Base-by-base conservation (phyloP, 768 basidiomycete species). In the Russula abietina region DNA sequence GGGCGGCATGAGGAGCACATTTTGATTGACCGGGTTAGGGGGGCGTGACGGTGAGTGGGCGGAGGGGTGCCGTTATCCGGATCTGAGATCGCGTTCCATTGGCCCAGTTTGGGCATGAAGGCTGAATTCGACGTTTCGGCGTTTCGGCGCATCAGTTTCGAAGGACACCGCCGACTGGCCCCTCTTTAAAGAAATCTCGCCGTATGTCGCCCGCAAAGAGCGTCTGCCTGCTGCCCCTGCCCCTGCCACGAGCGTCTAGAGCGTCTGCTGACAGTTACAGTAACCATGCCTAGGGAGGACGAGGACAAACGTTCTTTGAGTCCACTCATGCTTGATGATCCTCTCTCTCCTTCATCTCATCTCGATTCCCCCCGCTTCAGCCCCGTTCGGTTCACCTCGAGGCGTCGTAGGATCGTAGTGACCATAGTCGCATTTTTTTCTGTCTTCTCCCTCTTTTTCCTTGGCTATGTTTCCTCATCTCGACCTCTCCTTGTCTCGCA, bases 391-490 rank as follows among this genome's bases (percentile, higher is more conserved):
- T 36, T 53, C 4, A 19, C 6, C n/a, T 43, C 48, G 9, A 53
- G n/a, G 14, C 62, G 62, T 49, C 56, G 61, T 9, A 65, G 48
- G 48, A 10, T 50, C 11, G 16, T 43, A 3, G 48, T 57, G 22
- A 56, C 45, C 22, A 12, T 10, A 3, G 49, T 48, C 7, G 45
- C 54, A 14, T 12, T 33, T 12, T 39, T 64, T 56, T 64, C 54
- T 22, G 22, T 28, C 16, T 14, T 64, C 0, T 64, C 63, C 5
- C 24, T 64, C 17, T n/a, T 64, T 22, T 16, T 19, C 11, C 53
- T 59, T 22, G 39, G 54, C 30, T 64, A 64, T 24, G 16, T 56
- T 32, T 64, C 50, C 19, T 51, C 59, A 22, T 49, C 55, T n/a
- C 58, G 17, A 3, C 39, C 48, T 41, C 39, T 58, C 33, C 46